These are phyloP conservation scores for Hyaloscypha hepaticicola DNA, from an alignment of 495 filamentous ascomycete species.

Conservation along the genomic window DNA sequence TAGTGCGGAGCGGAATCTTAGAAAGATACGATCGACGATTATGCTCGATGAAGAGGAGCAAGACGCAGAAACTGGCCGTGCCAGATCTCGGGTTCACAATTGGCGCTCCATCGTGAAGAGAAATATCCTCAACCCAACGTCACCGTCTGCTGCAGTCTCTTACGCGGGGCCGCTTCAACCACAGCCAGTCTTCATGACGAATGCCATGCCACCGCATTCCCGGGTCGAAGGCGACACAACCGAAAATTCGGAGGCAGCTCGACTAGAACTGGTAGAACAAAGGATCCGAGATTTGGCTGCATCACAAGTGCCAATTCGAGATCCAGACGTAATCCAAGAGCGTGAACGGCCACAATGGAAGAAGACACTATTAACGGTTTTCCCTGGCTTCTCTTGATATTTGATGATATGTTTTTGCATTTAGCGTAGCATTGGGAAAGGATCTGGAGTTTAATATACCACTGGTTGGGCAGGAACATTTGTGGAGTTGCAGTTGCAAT, in stretches of 20 bases:
- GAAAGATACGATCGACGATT: conserved; percentile 41
- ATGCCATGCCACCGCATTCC: not conserved
- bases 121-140: not conserved
- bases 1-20: conserved; percentile 61
- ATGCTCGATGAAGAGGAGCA: conserved; percentile 15
- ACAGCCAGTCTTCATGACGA: conserved; percentile 12
- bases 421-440: conserved; percentile 17
- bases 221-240: conserved; percentile 1
- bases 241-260: not conserved
- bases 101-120: not conserved
- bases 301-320: conserved; percentile 10
- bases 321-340: conserved; percentile 17
- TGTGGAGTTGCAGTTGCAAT: not conserved
- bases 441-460: conserved; percentile 2
- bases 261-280: conserved; percentile 16
- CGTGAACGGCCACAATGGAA: conserved; percentile 21
- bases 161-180: conserved; percentile 14
- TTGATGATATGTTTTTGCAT: not conserved
- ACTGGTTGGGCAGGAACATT: not conserved
- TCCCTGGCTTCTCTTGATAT: conserved; percentile 19
- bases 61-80: not conserved
- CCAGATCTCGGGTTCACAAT: not conserved
- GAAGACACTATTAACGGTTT: conserved; percentile 11
- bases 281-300: conserved; percentile 24
- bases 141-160: not conserved